Percentiles rank a stretch among this genome's conserved stretches.
Conservation (phyloP, 345 rosid species). For the Eucalyptus marginata region DNA sequence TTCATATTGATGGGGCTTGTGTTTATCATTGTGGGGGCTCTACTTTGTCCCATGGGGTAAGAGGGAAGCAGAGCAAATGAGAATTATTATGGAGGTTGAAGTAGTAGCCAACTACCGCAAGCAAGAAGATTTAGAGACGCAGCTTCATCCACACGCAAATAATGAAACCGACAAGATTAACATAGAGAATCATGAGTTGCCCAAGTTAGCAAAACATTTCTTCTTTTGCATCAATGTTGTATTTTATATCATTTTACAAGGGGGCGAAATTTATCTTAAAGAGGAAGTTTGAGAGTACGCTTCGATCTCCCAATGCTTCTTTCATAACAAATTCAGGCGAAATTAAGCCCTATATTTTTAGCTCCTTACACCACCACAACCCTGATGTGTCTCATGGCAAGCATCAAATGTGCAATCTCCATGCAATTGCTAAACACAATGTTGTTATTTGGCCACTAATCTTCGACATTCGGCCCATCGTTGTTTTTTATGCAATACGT, state of each 20-base stretch:
- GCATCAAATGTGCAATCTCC: conserved; percentile 49
- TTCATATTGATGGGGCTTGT: conserved; percentile 47
- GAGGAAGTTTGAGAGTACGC: background rate
- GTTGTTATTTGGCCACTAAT: background rate
- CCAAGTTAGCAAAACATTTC: conserved; percentile 10
- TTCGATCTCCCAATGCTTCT: background rate
- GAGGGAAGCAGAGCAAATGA: conserved; percentile 18
- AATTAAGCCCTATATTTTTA: conserved; percentile 39
- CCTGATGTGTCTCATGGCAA: conserved; percentile 58
- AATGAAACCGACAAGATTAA: background rate
- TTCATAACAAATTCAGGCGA: conserved; percentile 18
- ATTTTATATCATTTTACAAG: background rate
- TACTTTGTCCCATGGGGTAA: conserved; percentile 81
- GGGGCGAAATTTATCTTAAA: background rate
- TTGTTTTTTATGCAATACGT: conserved; percentile 60
- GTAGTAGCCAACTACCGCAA: background rate
- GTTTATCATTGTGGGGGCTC: conserved; percentile 55
- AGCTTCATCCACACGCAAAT: background rate
- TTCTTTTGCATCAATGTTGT: background rate
- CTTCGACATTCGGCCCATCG: conserved; percentile 18
- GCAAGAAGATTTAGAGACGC: background rate
- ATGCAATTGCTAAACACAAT: conserved; percentile 44
- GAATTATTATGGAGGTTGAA: background rate
- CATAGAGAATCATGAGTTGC: background rate
- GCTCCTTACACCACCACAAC: conserved; percentile 68